A percentile compares a stretch with the other conserved stretches of the same genome.
Conservation (phyloP, 345 rosid genomes). For the Psidium guajava region DNA sequence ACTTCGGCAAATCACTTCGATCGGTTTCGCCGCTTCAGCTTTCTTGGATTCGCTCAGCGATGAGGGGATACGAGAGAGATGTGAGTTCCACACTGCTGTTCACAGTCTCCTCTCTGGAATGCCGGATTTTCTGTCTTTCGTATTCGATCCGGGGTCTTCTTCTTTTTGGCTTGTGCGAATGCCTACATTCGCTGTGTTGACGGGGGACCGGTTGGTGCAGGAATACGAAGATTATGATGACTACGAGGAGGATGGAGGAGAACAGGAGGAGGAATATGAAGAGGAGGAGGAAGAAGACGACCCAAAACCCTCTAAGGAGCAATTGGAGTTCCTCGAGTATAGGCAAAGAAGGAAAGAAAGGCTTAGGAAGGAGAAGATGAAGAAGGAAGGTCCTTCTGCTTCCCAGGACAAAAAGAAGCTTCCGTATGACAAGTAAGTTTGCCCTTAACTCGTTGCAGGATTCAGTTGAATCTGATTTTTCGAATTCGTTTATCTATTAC, state of each 20-base stretch:
- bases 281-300: slow-evolving; percentile 38
- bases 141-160: neutral
- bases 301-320: slow-evolving; percentile 40
- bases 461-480: neutral
- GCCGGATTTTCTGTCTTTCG: neutral
- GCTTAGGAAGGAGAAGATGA: slow-evolving; percentile 32
- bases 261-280: slow-evolving; percentile 21
- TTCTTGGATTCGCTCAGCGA: slow-evolving; percentile 8
- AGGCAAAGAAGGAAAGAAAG: slow-evolving; percentile 60
- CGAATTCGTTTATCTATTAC: neutral
- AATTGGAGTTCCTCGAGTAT: slow-evolving; percentile 45
- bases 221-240: slow-evolving; percentile 37
- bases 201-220: slow-evolving; percentile 14
- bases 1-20: neutral
- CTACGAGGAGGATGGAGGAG: slow-evolving; percentile 36
- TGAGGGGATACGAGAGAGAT: slow-evolving; percentile 36
- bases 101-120: neutral
- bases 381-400: slow-evolving; percentile 29
- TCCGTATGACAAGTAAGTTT: slow-evolving; percentile 55
- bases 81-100: slow-evolving; percentile 15
- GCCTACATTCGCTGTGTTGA: neutral
- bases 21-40: neutral
- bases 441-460: neutral
- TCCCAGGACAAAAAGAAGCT: slow-evolving; percentile 31
- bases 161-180: neutral